phyloP scores from a whole-genome alignment of 2,329 filamentous ascomycete species.

The Talaromyces marneffei region DNA sequence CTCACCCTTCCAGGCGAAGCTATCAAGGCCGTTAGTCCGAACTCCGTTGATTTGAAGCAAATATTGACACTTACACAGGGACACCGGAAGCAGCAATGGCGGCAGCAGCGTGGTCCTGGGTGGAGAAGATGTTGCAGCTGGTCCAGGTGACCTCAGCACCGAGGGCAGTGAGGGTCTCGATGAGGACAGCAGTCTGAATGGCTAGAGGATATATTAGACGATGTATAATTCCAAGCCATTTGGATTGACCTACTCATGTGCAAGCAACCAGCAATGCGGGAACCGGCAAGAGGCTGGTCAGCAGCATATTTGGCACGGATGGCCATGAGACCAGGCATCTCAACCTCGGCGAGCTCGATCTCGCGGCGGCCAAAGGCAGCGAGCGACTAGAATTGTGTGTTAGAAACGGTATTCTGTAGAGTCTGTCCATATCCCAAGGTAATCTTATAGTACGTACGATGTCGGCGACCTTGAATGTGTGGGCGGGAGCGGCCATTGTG shows the following conservation, averaged over 20 bases:
- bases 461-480: conserved; percentile 98
- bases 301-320: conserved; percentile 84
- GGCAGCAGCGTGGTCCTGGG: conserved; percentile 95
- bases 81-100: conserved; percentile 92
- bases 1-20: conserved; percentile 78
- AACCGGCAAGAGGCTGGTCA: conserved; percentile 90
- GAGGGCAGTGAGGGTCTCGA: conserved; percentile 91
- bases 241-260: conserved; percentile 70
- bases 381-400: conserved; percentile 53
- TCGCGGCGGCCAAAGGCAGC: conserved; percentile 98
- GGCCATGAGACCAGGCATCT: conserved; percentile 97
- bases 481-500: conserved; percentile 68
- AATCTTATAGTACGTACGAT: conserved; percentile 49
- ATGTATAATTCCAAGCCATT: background rate
- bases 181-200: conserved; percentile 98
- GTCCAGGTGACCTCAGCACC: conserved; percentile 99
- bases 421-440: background rate
- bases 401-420: conserved; percentile 6
- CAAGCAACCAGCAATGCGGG: conserved; percentile 94
- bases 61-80: conserved; percentile 58
- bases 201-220: conserved; percentile 42
- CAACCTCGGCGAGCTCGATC: conserved; percentile 93
- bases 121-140: conserved; percentile 99
- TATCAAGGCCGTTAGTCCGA: conserved; percentile 18
- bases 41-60: background rate